phyloP scores from a whole-genome alignment of 2,329 filamentous ascomycete species.

The Microcyclospora tardicrescens region DNA sequence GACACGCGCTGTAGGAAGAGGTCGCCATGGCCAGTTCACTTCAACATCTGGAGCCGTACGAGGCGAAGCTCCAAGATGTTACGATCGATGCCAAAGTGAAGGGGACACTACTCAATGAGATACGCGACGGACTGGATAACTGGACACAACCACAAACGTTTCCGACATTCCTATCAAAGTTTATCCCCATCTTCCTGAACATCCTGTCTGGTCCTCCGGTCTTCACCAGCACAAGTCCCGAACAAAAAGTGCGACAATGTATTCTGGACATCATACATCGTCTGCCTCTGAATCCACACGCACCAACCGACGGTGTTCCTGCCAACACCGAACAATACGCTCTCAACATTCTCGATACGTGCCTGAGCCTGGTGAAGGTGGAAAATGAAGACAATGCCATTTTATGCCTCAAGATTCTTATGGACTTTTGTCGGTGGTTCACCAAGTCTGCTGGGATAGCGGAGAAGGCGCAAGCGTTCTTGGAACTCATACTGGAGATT shows the following conservation, averaged over 20 bases:
- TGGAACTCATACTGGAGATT: conserved; percentile 85
- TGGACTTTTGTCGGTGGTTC: conserved; percentile 91
- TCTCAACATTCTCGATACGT: conserved; percentile 72
- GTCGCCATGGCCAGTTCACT: too few species aligned
- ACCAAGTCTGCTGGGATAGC: conserved; percentile 54
- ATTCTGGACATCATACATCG: conserved; percentile 90
- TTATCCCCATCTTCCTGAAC: conserved; percentile 80
- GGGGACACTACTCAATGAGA: conserved; percentile 66
- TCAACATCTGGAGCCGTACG: conserved; percentile 29
- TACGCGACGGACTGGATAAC: conserved; percentile 84
- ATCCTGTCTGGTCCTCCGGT: conserved; percentile 76
- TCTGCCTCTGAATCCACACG: conserved; percentile 43
- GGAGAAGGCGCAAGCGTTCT: conserved; percentile 76
- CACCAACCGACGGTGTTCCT: conserved; percentile 33
- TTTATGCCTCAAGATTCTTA: conserved; percentile 95
- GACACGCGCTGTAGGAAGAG: too few species aligned
- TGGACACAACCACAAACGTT: conserved; percentile 72
- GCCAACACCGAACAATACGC: conserved; percentile 67
- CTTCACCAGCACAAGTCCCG: conserved; percentile 78
- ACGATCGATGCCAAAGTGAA: conserved; percentile 60
- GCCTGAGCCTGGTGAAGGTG: conserved; percentile 74
- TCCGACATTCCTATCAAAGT: conserved; percentile 64
- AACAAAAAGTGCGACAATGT: conserved; percentile 90
- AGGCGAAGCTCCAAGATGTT: conserved; percentile 34
- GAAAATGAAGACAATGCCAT: conserved; percentile 99